Evolutionary conservation across 306 rosid species (phyloP), one percentile per base, ranked within the genome.

Genomic region (Heteromeles arbutifolia): DNA sequence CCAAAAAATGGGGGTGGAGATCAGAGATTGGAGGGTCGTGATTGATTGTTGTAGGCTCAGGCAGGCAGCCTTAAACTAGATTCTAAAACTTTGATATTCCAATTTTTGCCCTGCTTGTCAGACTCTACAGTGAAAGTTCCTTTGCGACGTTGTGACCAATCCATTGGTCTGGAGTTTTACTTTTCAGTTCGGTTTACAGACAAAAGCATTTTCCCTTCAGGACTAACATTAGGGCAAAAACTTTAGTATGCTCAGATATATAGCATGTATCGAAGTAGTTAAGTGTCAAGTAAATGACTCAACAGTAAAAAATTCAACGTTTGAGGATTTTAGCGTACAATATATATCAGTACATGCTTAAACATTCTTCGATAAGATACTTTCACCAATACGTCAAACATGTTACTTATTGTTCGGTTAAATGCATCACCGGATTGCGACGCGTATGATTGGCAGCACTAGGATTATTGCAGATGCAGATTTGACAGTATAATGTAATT

Each of bases 71-170:
- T 17, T 15, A 5, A 48, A 48, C 54, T 21, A 37, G 72, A 81
- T 75, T 64, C 68, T 44, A 76, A 56, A 56, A 14, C 22, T 54
- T 67, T 59, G 32, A 45, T 65, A 67, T 67, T 45, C 81, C 77
- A 45, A 24, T 7, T 44, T 69, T 59, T 26, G 29, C 21, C 48
- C 11, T 63, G 45, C 43, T 2, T 63, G 41, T 17, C 67, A 3
- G 22, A 7, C 21, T 48, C 73, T 63, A 3, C 48, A 11, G 22
- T 24, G 70, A 74, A 45, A 37, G 25, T 74, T 59, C 75, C 53
- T n/a, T 75, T 32, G 8, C 29, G 34, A 59, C 15, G 14, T 22
- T 59, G 65, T 59, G 41, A 34, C 32, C 14, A 57, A 22, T 57
- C 10, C 17, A 57, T 19, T 6, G 54, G 54, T 48, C 0, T 0